Evolutionary conservation across 345 rosid species (phyloP), one percentile per base, ranked within the genome.

Genomic region (Murraya koenigii): DNA sequence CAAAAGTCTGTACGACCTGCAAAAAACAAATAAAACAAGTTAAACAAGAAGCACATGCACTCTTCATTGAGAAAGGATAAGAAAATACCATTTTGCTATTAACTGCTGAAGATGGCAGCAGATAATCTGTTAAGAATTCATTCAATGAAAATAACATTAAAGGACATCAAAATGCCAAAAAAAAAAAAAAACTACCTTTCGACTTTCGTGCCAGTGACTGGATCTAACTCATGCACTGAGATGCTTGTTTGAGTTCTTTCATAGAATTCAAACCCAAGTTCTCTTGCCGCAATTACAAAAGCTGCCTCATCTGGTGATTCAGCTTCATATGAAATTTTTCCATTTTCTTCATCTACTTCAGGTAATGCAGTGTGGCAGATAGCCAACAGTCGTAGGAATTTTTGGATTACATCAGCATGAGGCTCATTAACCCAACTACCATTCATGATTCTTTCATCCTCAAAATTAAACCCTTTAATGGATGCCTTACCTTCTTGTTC

Each of bases 261-360:
- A 74, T 81, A 92, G 81, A 95, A 95, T 81, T 90, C 95, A 75
- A 95, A 95, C 52, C 99, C 99, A 60, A 95, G 89, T 64, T 95
- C 98, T 72, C 94, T 83, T 4, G 99, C 99, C 14, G 97, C 99
- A 74, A 93, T 89, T 60, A 95, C 95, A 26, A 95, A 95, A 6
- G 99, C 95, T 59, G 99, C 98, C 86, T 95, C 99, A 79, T 95
- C 99, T 20, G 99, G 99, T 67, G 98, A 93, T 82, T 95, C 99
- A 32, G 99, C 99, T 77, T 95, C 99, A 35, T 95, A 95, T 36
- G 96, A 83, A 71, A 87, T 79, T 63, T 49, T 64, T 49, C 93
- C 97, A 3, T 85, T 88, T 70, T 87, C 98, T 86, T 89, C 98
- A 83, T 95, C 97, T 33, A 81, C 84, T 62, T 95, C 99, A 0